Percentiles rank a stretch among this genome's conserved stretches.
These are phyloP conservation scores for Pinus albicaulis DNA, from an alignment of 75 land plant genomes.

Conservation along the genomic window DNA sequence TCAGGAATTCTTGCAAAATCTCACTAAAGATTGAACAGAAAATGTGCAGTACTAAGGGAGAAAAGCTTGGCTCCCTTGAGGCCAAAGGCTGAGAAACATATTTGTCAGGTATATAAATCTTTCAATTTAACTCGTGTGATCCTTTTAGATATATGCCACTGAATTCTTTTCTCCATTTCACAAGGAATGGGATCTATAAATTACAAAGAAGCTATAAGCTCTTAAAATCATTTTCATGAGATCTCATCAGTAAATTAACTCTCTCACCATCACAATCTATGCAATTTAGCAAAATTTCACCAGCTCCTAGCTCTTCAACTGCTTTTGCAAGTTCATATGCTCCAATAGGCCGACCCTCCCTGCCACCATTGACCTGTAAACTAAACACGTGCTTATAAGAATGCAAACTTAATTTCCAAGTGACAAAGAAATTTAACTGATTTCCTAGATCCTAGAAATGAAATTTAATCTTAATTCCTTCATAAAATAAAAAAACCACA, in stretches of 20 bases:
- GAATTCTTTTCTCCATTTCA: not conserved
- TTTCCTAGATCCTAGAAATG: not conserved
- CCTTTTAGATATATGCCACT: not conserved
- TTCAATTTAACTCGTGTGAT: not conserved
- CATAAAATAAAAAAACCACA: not conserved
- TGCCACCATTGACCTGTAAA: slow-evolving; percentile 88
- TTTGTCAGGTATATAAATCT: not conserved
- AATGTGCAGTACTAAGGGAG: not conserved
- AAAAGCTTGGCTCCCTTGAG: not conserved
- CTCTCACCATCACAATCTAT: slow-evolving; percentile 96
- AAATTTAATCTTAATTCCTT: not conserved
- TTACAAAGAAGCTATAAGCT: not conserved
- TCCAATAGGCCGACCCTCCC: slow-evolving; percentile 93
- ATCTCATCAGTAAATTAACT: not conserved
- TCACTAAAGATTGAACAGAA: not conserved
- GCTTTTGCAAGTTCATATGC: slow-evolving; percentile 99
- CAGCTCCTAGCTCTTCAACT: slow-evolving; percentile 98
- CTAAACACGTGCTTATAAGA: not conserved
- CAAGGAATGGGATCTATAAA: not conserved
- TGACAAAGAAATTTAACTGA: not conserved
- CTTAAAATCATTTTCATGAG: not conserved
- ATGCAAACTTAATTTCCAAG: not conserved
- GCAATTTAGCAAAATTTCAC: slow-evolving; percentile 97
- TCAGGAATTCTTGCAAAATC: not conserved
- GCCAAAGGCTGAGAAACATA: no score